These are phyloP conservation scores for Cystofilobasidium macerans DNA, from an alignment of 768 basidiomycete genomes.

Conservation along the genomic window DNA sequence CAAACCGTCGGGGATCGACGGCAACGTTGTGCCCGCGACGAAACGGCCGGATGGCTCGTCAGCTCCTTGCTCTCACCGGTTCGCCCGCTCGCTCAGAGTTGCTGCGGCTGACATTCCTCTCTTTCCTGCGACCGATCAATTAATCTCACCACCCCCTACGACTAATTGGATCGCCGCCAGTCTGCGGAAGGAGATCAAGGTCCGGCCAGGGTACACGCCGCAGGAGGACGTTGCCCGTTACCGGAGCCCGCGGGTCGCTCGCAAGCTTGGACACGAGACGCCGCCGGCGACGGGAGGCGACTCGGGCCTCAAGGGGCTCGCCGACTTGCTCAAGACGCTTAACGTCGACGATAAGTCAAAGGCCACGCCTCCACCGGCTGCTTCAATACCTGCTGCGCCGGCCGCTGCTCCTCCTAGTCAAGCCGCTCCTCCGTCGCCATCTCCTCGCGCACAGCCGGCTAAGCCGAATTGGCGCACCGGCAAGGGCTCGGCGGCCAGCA, in stretches of 20 bases:
- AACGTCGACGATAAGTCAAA: not conserved
- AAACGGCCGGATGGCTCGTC: not conserved
- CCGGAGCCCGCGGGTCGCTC: conserved; percentile 50
- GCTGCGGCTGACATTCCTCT: not conserved
- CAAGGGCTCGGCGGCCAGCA: no score
- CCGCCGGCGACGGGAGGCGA: not conserved
- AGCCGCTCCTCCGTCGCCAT: no score
- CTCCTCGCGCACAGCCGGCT: no score
- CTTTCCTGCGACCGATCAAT: not conserved
- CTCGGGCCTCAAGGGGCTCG: not conserved
- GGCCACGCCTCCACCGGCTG: no score
- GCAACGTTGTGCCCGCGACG: not conserved
- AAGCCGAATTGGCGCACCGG: no score
- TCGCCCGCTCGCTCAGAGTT: not conserved
- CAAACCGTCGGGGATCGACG: not conserved
- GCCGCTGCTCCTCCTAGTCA: no score
- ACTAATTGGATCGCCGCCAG: conserved; percentile 41
- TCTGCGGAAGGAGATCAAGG: conserved; percentile 73
- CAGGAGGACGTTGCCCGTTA: conserved; percentile 88
- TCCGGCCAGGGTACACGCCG: conserved; percentile 85
- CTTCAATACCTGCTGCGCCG: no score
- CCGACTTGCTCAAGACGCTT: not conserved
- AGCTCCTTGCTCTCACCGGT: not conserved
- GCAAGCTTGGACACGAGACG: not conserved
- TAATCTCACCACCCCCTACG: not conserved